phyloP scores from a whole-genome alignment of 768 basidiomycete genomes.

The Leccinellum luteum region DNA sequence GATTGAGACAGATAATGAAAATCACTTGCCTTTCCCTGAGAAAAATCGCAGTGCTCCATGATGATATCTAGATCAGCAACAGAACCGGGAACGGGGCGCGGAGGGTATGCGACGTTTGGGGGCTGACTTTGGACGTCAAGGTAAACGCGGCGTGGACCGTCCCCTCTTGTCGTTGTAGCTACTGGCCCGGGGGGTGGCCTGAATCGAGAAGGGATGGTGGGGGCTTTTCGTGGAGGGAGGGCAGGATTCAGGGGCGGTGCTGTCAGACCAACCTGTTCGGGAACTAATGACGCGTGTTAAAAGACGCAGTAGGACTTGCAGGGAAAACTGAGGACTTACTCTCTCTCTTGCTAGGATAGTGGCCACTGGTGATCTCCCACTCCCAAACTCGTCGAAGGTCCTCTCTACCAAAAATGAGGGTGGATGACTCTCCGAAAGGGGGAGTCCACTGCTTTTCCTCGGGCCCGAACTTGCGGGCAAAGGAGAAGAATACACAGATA shows the following conservation, averaged over 20 bases:
- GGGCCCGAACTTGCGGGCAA: slow-evolving; percentile 59
- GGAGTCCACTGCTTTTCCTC: slow-evolving; percentile 63
- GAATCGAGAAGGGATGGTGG: slow-evolving; percentile 47
- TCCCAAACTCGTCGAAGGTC: slow-evolving; percentile 91
- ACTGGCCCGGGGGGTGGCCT: slow-evolving; percentile 46
- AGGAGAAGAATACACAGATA: slow-evolving; percentile 56
- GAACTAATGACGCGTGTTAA: slow-evolving; percentile 46
- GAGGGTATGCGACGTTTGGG: slow-evolving; percentile 76
- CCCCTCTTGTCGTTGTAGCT: slow-evolving; percentile 60
- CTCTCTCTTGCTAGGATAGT: slow-evolving; percentile 81
- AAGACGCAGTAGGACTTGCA: background rate
- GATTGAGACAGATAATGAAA: background rate
- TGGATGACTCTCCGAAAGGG: slow-evolving; percentile 58
- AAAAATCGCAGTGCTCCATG: slow-evolving; percentile 93
- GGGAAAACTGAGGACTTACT: slow-evolving; percentile 47
- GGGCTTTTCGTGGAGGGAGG: slow-evolving; percentile 54
- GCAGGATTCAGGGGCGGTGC: slow-evolving; percentile 66
- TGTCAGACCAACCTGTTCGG: slow-evolving; percentile 61
- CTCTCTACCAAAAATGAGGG: slow-evolving; percentile 70
- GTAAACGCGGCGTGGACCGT: slow-evolving; percentile 77
- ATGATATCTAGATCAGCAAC: slow-evolving; percentile 86
- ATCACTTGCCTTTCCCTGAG: slow-evolving; percentile 59
- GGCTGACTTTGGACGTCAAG: slow-evolving; percentile 62
- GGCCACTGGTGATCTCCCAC: slow-evolving; percentile 93
- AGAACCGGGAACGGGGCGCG: slow-evolving; percentile 80